Base-by-base conservation (phyloP, 164 flowering plant genomes). In the Vitis cinerea region DNA sequence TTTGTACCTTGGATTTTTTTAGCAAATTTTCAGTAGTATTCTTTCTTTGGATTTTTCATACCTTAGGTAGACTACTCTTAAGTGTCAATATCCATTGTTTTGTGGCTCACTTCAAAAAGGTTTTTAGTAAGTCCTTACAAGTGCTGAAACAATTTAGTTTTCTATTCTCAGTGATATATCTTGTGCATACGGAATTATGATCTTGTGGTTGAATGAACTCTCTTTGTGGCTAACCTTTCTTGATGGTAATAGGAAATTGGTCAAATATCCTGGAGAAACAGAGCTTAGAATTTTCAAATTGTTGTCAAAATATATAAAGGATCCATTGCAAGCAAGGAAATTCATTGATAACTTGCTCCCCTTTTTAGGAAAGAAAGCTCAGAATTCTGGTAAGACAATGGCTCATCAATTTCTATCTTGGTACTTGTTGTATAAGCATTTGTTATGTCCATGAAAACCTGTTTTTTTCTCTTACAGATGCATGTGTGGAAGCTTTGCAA, bases 281-380 rank as follows among this genome's bases (percentile, higher is more conserved):
- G 88, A 83, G 67, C 82, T 87, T 48, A 79, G 74, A 65, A 77
- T 96, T 63, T 85, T 96, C 64, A 82, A 79, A 77, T 72, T 91
- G 30, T 74, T 93, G 54, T 75, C 89, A 1, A 85, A 78, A 74
- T 83, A 89, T 74, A 71, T 93, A 27, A 82, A 72, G 64, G 91
- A 88, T 72, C 79, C 79, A 70, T 52, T 66, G 14, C 77, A 59
- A 10, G 98, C 90, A 27, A 68, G 66, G 66, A 78, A 80, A 59
- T 86, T 90, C 74, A 64, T 89, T 55, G 94, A 90, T 64, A 85
- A 89, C 64, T 69, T 91, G 79, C 88, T 96, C n/a, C 90, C 86
- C 0, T 77, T 84, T 65, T 68, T 93, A 27, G 57, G 74, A 50
- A 82, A 74, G 77, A 82, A 72, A 74, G 53, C 77, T 58, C 76